A percentile compares a stretch with the other conserved stretches of the same genome.
These are phyloP conservation scores for Yamadazyma phyllophila DNA, from an alignment of 805 yeast species.

Conservation along the genomic window DNA sequence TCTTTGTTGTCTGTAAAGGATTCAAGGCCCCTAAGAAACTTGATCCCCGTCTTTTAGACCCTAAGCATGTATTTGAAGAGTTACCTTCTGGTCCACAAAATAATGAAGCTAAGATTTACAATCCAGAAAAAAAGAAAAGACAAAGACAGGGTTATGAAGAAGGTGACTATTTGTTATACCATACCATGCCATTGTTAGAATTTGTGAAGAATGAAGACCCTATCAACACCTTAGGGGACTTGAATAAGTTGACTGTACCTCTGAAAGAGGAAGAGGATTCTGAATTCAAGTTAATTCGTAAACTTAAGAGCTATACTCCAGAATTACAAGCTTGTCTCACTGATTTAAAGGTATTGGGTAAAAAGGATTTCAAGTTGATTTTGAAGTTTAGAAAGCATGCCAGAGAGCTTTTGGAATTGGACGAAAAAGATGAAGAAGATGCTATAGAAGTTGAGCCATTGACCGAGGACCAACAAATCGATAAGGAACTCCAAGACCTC, in stretches of 20 bases:
- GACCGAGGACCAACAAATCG: slow-evolving; percentile 87
- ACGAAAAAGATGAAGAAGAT: slow-evolving; percentile 49
- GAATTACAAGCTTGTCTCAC: slow-evolving; percentile 82
- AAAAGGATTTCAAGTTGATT: slow-evolving; percentile 83
- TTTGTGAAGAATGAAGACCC: slow-evolving; percentile 83
- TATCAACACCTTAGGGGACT: slow-evolving; percentile 73
- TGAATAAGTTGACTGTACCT: slow-evolving; percentile 63
- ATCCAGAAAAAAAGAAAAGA: slow-evolving; percentile 89
- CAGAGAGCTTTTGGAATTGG: slow-evolving; percentile 70
- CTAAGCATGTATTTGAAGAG: slow-evolving; percentile 93
- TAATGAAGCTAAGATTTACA: slow-evolving; percentile 88
- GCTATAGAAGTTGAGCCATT: slow-evolving; percentile 66
- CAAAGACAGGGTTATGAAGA: slow-evolving; percentile 97
- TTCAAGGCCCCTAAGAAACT: slow-evolving; percentile 94
- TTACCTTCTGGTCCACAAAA: slow-evolving; percentile 65
- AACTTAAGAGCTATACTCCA: slow-evolving; percentile 70
- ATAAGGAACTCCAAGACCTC: slow-evolving; percentile 74
- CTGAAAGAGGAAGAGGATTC: slow-evolving; percentile 52
- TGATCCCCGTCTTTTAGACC: slow-evolving; percentile 89
- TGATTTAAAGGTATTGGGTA: slow-evolving; percentile 92
- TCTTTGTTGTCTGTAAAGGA: slow-evolving; percentile 93
- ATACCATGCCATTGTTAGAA: slow-evolving; percentile 71
- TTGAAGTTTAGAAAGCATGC: slow-evolving; percentile 88
- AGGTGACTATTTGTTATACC: slow-evolving; percentile 74
- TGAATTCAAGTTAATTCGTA: slow-evolving; percentile 61